Percentiles rank a stretch among this genome's conserved stretches.
These are phyloP conservation scores for Trichoderma oligosporum DNA, from an alignment of 2,329 filamentous ascomycete genomes.

Conservation along the genomic window DNA sequence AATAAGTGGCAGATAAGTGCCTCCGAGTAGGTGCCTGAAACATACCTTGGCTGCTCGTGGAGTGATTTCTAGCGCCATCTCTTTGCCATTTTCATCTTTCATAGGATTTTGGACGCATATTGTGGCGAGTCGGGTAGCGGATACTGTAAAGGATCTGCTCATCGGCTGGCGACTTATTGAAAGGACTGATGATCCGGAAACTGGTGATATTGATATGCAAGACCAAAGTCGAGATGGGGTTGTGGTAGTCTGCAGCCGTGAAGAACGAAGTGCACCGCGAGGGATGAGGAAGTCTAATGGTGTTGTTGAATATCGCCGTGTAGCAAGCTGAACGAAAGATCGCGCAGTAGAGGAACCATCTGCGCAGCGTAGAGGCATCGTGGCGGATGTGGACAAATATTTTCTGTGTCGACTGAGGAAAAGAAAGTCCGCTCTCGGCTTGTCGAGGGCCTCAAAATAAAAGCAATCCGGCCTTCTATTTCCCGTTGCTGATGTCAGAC, in stretches of 20 bases:
- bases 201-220: background rate
- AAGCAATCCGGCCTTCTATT: slow-evolving; percentile 7
- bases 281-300: slow-evolving; percentile 43
- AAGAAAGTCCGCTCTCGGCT: background rate
- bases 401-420: slow-evolving; percentile 18
- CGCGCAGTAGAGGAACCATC: slow-evolving; percentile 38
- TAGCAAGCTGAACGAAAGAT: slow-evolving; percentile 42
- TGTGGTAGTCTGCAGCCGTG: background rate
- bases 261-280: slow-evolving; percentile 24
- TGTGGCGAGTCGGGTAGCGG: slow-evolving; percentile 40
- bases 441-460: slow-evolving; percentile 5
- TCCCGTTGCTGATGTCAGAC: slow-evolving; percentile 16
- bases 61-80: slow-evolving; percentile 79
- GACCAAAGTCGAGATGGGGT: background rate
- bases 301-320: slow-evolving; percentile 32
- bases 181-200: background rate
- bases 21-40: background rate
- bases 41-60: slow-evolving; percentile 73
- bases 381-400: slow-evolving; percentile 21
- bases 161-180: slow-evolving; percentile 4
- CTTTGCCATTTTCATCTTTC: slow-evolving; percentile 76
- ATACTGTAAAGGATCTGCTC: slow-evolving; percentile 37
- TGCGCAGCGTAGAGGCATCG: slow-evolving; percentile 38
- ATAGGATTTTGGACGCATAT: slow-evolving; percentile 65
- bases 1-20: background rate